Evolutionary conservation across 1,139 yeast species (phyloP).

Genomic region (Geotrichum europaeum): DNA sequence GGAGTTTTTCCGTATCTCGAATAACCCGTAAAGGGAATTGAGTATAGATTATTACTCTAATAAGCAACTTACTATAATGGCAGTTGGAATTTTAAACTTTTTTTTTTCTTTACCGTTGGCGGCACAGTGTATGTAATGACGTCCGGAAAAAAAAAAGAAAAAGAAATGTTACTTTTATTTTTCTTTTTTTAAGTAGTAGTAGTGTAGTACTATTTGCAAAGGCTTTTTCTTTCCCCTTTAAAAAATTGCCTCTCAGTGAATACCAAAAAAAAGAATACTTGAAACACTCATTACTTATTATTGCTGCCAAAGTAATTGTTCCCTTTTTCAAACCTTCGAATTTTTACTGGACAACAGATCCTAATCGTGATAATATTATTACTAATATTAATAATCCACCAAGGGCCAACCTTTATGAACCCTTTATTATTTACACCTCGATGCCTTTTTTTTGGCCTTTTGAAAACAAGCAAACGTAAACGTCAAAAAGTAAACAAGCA

Average conservation of each 20-base stretch:
- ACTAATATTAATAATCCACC: background rate
- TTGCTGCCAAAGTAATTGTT: no score
- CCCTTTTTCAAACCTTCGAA: no score
- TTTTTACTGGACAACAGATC: no score
- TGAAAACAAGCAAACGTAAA: background rate
- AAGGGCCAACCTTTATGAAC: background rate
- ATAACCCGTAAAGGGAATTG: background rate
- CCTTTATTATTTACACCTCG: background rate
- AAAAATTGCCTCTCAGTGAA: background rate
- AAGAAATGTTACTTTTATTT: background rate
- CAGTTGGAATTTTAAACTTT: background rate
- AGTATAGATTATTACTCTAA: background rate
- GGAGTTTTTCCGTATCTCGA: background rate
- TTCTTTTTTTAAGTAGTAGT: background rate
- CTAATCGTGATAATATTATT: background rate
- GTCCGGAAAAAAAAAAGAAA: background rate
- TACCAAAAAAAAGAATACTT: no score
- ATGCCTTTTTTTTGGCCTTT: background rate
- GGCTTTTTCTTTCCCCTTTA: background rate
- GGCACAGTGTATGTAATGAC: background rate
- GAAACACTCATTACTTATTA: no score
- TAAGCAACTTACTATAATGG: background rate
- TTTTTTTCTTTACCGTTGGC: background rate
- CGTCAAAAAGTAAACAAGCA: background rate
- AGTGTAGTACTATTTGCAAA: no score